A percentile compares a stretch with the other conserved stretches of the same genome.
phyloP scores from a whole-genome alignment of 768 basidiomycete species.

The Fomitopsis pulvina region DNA sequence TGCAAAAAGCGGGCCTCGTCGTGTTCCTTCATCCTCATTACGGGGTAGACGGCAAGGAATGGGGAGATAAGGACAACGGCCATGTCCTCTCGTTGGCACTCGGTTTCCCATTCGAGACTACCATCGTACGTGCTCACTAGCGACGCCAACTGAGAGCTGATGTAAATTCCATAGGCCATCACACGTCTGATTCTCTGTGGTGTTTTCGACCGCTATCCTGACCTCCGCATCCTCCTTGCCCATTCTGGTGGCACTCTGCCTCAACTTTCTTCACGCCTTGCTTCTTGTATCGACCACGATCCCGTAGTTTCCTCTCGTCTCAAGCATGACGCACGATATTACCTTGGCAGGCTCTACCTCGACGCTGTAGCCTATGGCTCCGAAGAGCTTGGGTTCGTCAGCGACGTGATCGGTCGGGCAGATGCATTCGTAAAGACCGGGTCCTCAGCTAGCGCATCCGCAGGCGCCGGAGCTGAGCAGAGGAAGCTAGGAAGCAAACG shows the following conservation, averaged over 20 bases:
- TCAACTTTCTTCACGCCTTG: slow-evolving; percentile 75
- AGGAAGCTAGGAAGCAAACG: slow-evolving; percentile 46
- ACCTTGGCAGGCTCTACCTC: slow-evolving; percentile 72
- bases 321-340: slow-evolving; percentile 77
- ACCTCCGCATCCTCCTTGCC: slow-evolving; percentile 71
- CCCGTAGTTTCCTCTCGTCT: slow-evolving; percentile 70
- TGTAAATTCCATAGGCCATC: slow-evolving; percentile 39
- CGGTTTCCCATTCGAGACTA: slow-evolving; percentile 90
- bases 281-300: slow-evolving; percentile 83
- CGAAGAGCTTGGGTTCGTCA: slow-evolving; percentile 77
- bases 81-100: slow-evolving; percentile 84
- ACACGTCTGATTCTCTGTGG: slow-evolving; percentile 80
- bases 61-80: slow-evolving; percentile 75
- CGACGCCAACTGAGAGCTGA: not conserved
- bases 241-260: slow-evolving; percentile 86
- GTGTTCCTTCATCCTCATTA: slow-evolving; percentile 88
- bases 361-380: slow-evolving; percentile 89
- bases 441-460: slow-evolving; percentile 10
- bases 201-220: slow-evolving; percentile 71
- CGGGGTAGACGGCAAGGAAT: slow-evolving; percentile 66
- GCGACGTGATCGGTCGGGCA: slow-evolving; percentile 61
- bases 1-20: slow-evolving; percentile 62
- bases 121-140: slow-evolving; percentile 51
- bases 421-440: slow-evolving; percentile 29
- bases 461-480: slow-evolving; percentile 21